Base-by-base conservation (phyloP, 23 red algal species). In the Gracilariopsis chorda region DNA sequence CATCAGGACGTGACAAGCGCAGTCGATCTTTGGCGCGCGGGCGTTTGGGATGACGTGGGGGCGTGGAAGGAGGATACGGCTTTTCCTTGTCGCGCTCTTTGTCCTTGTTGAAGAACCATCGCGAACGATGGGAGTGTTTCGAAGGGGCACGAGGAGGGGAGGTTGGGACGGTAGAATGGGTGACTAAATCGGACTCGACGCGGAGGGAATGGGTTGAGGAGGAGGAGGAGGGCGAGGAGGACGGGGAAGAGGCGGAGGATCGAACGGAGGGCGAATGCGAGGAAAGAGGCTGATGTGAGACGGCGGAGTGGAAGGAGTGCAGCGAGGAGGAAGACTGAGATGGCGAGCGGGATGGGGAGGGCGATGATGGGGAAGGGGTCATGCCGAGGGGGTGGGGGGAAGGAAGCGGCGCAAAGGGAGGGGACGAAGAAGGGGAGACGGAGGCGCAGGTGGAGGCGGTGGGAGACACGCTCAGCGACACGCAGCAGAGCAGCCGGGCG, bases 251-350 rank as follows among this genome's bases (percentile, higher is more conserved):
- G n/a, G n/a, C n/a, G n/a, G n/a, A n/a, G n/a, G n/a, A 41, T 37
- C 33, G 67, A 74, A 41, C 36, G 10, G 77, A 53, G 10, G 77
- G 49, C 12, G 47, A 28, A n/a, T 14, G 49, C 45, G 77, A 32
- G 11, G 39, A 46, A 0, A 28, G 40, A 24, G 82, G 61, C 7
- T 45, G 60, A 35, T 61, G 48, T 43, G 82, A 86, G n/a, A 86
- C 60, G 2, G 82, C 82, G n/a, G 82, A 86, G 45, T 72, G 82
- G 62, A 86, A 86, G 7, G 82, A 86, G 59, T 86, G 48, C 39
- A 70, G 57, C 7, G 82, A 86, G 19, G 82, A 86, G 2, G 78
- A 83, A 25, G 78, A 83, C 33, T 40, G 24, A 27, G 30, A 36
- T 13, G 78, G 48, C 35, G 78, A 42, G 1, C 24, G 39, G 40